A percentile compares a stretch with the other conserved stretches of the same genome.
Conservation (phyloP, 352 stramenopile species). For the Plasmopara viticola region DNA sequence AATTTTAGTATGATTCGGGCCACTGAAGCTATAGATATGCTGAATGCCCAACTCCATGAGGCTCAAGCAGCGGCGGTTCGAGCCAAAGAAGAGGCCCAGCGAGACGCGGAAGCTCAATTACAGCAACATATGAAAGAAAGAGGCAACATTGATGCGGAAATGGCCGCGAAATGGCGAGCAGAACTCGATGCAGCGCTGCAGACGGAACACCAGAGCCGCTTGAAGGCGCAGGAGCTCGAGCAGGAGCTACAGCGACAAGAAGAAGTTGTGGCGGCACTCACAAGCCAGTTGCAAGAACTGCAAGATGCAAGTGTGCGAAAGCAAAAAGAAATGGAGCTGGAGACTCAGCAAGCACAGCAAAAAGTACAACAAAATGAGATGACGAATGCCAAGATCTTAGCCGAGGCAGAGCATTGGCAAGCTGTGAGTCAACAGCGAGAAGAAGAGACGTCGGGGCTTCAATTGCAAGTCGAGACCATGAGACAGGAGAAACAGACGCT, state of each 20-base stretch:
- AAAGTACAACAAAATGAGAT: too few species aligned
- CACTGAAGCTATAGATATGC: slow-evolving; percentile 46
- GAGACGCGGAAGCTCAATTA: slow-evolving; percentile 24
- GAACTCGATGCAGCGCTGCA: slow-evolving; percentile 32
- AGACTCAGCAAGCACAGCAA: too few species aligned
- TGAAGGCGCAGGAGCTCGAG: slow-evolving; percentile 34
- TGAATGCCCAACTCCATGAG: slow-evolving; percentile 37
- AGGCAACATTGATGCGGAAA: slow-evolving; percentile 30
- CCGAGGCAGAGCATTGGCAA: too few species aligned
- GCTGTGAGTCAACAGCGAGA: too few species aligned
- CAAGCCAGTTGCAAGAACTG: too few species aligned
- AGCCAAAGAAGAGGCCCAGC: slow-evolving; percentile 20
- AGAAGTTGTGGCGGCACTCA: slow-evolving; percentile 21
- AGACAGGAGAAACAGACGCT: too few species aligned
- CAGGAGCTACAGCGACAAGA: slow-evolving; percentile 26
- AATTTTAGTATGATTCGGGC: slow-evolving; percentile 55
- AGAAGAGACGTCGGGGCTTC: too few species aligned
- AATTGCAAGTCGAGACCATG: too few species aligned
- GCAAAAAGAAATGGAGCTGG: too few species aligned
- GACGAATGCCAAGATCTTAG: too few species aligned
- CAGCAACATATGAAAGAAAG: slow-evolving; percentile 23
- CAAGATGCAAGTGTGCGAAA: too few species aligned
- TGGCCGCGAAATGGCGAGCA: slow-evolving; percentile 28
- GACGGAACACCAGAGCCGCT: slow-evolving; percentile 24
- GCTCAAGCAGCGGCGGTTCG: slow-evolving; percentile 23